These are phyloP conservation scores for Blepharisma undulans DNA, from an alignment of 169 alveolate species.

Conservation along the genomic window DNA sequence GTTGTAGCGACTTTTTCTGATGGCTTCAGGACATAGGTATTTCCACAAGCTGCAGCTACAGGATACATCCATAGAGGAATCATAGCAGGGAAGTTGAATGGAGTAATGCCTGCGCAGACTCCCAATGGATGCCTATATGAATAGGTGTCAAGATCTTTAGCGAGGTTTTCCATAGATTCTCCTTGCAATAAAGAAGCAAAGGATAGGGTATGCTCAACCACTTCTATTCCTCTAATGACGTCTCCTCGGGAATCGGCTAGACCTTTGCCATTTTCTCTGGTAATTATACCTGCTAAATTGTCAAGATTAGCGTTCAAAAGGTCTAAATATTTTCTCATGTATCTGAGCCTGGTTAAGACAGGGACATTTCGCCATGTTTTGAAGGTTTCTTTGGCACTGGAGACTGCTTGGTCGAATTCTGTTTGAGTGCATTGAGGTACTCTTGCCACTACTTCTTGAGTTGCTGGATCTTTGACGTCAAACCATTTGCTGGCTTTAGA, in stretches of 20 bases:
- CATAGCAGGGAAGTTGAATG: constrained; percentile 91
- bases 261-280: constrained; percentile 84
- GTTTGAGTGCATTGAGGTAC: constrained; percentile 72
- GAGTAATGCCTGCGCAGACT: constrained; percentile 84
- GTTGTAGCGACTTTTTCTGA: constrained; percentile 71
- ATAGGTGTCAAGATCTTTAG: constrained; percentile 79
- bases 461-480: constrained; percentile 48
- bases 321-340: constrained; percentile 34
- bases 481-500: constrained; percentile 9
- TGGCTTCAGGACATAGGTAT: constrained; percentile 71
- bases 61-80: constrained; percentile 88
- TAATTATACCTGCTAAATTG: constrained; percentile 71
- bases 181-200: constrained; percentile 68
- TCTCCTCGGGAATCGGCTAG: constrained; percentile 83
- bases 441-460: constrained; percentile 70
- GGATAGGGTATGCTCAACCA: constrained; percentile 75
- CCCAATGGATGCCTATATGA: constrained; percentile 85
- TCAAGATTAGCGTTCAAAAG: constrained; percentile 62
- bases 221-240: constrained; percentile 84
- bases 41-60: constrained; percentile 80
- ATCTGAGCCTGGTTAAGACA: neutral
- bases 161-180: constrained; percentile 73
- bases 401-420: constrained; percentile 80
- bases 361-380: constrained; percentile 66
- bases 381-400: constrained; percentile 65